Percentiles rank a stretch among this genome's conserved stretches.
Conservation (phyloP, 345 rosid genomes). For the Eucalyptus dawsonii region DNA sequence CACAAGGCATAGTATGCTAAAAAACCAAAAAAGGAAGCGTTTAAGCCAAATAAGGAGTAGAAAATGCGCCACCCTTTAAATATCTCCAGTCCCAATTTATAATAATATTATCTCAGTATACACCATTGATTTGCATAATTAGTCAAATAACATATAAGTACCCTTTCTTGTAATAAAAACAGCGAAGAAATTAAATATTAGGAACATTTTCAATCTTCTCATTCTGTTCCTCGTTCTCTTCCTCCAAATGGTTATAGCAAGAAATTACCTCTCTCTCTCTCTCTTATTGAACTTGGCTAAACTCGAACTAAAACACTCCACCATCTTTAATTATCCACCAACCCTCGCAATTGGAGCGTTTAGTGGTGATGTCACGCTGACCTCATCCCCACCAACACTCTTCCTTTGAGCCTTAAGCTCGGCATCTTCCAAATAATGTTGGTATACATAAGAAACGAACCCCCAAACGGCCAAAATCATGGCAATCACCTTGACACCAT, state of each 20-base stretch:
- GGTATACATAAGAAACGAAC: slow-evolving; percentile 24
- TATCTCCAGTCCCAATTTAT: neutral
- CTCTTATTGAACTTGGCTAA: neutral
- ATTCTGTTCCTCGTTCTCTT: neutral
- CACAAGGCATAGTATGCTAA: too few relatives aligned
- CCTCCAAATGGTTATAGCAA: neutral
- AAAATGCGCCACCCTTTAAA: neutral
- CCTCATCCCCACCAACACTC: neutral
- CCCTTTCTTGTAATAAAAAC: neutral
- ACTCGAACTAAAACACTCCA: neutral
- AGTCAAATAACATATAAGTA: neutral
- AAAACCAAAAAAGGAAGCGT: too few relatives aligned
- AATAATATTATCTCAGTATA: neutral
- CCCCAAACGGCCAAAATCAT: slow-evolving; percentile 39
- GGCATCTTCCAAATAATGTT: slow-evolving; percentile 16
- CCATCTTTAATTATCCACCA: neutral
- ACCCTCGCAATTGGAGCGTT: neutral
- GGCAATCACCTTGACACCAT: slow-evolving; percentile 19
- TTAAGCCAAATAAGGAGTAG: too few relatives aligned
- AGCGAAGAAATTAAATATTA: neutral
- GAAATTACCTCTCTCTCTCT: neutral
- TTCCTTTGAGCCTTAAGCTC: neutral
- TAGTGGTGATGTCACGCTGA: neutral
- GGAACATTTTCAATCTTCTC: neutral
- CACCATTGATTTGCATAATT: neutral